Evolutionary conservation across 768 basidiomycete genomes (phyloP).

Genomic region (Chalciporus piperatus): DNA sequence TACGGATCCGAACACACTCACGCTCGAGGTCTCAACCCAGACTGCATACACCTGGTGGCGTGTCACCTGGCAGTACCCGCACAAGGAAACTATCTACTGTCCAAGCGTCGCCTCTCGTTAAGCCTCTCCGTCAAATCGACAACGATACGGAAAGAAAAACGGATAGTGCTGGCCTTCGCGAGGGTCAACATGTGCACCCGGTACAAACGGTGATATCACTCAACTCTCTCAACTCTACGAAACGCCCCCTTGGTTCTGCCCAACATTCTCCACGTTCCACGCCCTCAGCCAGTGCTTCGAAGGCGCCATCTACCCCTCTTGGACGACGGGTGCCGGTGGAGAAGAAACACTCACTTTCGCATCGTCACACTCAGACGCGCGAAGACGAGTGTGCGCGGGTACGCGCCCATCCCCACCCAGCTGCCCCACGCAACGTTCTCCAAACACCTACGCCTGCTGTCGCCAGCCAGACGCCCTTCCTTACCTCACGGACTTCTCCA

Average conservation of each 20-base stretch:
- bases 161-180: background rate
- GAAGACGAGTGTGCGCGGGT: conserved; percentile 13
- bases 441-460: conserved; percentile 11
- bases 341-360: conserved; percentile 6
- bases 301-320: conserved; percentile 1
- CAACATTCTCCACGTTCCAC: conserved; percentile 16
- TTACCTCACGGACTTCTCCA: conserved; percentile 15
- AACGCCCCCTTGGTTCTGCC: conserved; percentile 22
- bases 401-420: background rate
- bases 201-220: conserved; percentile 17
- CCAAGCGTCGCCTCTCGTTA: conserved; percentile 28
- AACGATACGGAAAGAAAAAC: conserved; percentile 3
- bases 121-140: conserved; percentile 9
- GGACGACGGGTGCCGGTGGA: background rate
- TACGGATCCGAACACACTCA: conserved; percentile 15
- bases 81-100: conserved; percentile 30
- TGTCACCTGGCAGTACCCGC: conserved; percentile 1
- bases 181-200: background rate
- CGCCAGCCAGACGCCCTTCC: conserved; percentile 20
- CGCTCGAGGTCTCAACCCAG: conserved; percentile 38
- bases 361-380: background rate
- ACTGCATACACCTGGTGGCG: conserved; percentile 14
- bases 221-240: conserved; percentile 23
- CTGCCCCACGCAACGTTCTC: background rate
- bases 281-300: background rate